Conservation (phyloP, 2,329 filamentous ascomycete genomes). For the Colletotrichum abscissum region DNA sequence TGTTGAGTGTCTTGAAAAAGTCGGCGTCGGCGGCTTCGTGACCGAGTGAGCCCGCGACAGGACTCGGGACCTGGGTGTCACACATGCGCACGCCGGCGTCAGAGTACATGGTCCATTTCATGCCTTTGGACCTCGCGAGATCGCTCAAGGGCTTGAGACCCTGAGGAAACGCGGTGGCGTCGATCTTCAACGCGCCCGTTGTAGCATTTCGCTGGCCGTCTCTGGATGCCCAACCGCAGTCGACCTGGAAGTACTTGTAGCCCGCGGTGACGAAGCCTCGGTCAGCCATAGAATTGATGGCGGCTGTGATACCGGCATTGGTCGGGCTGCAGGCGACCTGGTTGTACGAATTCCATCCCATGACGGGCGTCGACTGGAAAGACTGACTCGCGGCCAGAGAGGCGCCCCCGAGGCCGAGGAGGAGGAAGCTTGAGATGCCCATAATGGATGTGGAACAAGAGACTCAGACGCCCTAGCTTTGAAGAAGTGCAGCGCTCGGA, state of each 20-base stretch:
- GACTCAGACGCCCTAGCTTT: not conserved
- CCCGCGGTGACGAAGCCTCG: not conserved
- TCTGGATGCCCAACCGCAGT: not conserved
- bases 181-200: not conserved
- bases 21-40: constrained; percentile 11
- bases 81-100: not conserved
- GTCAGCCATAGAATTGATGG: not conserved
- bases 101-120: not conserved
- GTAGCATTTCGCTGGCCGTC: not conserved
- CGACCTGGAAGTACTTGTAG: not conserved
- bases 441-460: not conserved
- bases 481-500: not conserved
- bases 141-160: not conserved
- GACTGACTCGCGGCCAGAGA: not conserved
- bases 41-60: not conserved
- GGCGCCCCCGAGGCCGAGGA: not conserved
- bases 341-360: not conserved
- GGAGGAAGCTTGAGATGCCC: not conserved
- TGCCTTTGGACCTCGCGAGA: not conserved
- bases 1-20: constrained; percentile 17
- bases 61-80: not conserved
- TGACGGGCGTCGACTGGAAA: not conserved
- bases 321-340: not conserved
- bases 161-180: not conserved
- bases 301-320: not conserved